phyloP scores from a whole-genome alignment of 768 basidiomycete genomes.

The Asterophora lycoperdoides region DNA sequence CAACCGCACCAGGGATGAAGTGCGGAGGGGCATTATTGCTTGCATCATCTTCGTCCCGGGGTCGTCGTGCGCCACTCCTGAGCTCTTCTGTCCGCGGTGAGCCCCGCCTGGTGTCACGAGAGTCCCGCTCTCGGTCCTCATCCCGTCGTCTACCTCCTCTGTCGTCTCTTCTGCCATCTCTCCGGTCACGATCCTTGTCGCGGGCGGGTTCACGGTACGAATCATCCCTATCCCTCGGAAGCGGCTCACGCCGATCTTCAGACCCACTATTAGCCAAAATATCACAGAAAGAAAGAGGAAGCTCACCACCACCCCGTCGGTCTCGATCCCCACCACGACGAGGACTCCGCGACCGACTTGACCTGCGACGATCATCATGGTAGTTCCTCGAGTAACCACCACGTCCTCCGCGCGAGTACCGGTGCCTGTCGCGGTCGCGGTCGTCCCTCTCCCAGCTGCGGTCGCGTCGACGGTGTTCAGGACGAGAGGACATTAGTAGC shows the following conservation, averaged over 20 bases:
- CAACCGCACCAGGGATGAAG: constrained; percentile 5
- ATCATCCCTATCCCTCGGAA: constrained; percentile 37
- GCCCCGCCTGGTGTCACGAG: constrained; percentile 10
- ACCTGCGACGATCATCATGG: constrained; percentile 42
- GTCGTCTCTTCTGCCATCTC: constrained; percentile 32
- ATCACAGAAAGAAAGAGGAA: not conserved
- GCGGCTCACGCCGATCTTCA: constrained; percentile 33
- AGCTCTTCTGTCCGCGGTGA: constrained; percentile 17
- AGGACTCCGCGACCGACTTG: constrained; percentile 49
- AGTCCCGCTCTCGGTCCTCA: constrained; percentile 21
- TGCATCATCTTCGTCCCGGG: constrained; percentile 7
- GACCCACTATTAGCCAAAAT: not conserved
- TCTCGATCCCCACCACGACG: constrained; percentile 38
- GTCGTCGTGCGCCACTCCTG: constrained; percentile 7
- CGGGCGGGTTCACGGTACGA: constrained; percentile 36
- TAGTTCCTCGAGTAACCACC: constrained; percentile 32
- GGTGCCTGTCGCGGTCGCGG: constrained; percentile 39
- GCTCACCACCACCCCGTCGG: constrained; percentile 26
- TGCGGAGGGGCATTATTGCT: constrained; percentile 11
- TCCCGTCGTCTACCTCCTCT: constrained; percentile 25
- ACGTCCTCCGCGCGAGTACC: constrained; percentile 36
- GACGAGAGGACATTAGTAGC: constrained; percentile 50
- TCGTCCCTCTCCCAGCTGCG: constrained; percentile 63
- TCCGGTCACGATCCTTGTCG: constrained; percentile 31
- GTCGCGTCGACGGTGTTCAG: constrained; percentile 53